Evolutionary conservation across 495 filamentous ascomycete species (phyloP), one percentile per base, ranked within the genome.

Genomic region (Mytilinidion resinicola): DNA sequence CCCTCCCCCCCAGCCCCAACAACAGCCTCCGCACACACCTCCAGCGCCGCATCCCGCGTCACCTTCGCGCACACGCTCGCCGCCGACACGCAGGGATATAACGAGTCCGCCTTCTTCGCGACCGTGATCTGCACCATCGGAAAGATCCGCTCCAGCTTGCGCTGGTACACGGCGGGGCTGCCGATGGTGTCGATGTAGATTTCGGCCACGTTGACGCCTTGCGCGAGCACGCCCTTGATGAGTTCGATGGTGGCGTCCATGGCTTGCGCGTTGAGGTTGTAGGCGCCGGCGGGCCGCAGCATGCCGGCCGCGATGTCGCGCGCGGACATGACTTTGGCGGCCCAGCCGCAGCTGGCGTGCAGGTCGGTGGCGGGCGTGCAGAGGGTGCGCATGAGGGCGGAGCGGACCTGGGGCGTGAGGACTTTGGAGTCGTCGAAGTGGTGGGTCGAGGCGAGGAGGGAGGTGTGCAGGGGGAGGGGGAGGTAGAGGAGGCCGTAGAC

Each of bases 191-290:
- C 93, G 60, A 98, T 91, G 70, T 91, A 98, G 11, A 98, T 89
- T 62, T 96, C 89, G 35, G 73, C 77, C 0, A 98, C 77, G 72
- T 91, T 86, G 38, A 97, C 85, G 11, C 88, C 87, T 9, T 72
- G 73, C 0, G 80, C 85, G 48, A 91, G 78, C 0, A 96, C 86
- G 4, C 83, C 83, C 15, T 82, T 72, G 52, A 98, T 92, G 55
- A 98, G 75, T 17, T 80, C 82, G n/a, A 95, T 80, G 0, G 93
- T 98, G 0, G 93, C 90, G 73, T 98, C 92, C 80, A 95, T 87
- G 1, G 93, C 93, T 72, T 97, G 93, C n/a, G 91, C 90, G 73
- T 98, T 98, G 54, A 98, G 79, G 68, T 98, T 98, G 73, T 96
- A 96, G 0, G 78, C 75, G 4, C 77, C 80, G 0, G 71, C 70